Base-by-base conservation (phyloP, 805 yeast species). In the Candida caryicola region DNA sequence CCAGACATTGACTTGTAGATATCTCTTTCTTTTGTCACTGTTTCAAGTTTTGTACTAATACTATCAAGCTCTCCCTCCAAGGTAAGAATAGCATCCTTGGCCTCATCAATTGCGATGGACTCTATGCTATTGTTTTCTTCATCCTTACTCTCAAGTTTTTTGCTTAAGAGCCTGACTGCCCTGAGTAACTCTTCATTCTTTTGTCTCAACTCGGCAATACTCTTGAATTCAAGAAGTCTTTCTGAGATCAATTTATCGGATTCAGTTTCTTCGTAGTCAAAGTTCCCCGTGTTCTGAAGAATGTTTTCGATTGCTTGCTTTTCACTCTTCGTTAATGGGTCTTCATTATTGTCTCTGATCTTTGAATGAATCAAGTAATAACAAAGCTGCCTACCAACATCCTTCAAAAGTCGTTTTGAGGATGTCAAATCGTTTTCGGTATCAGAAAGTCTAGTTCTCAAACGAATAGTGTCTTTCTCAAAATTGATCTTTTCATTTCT, bases 351-450 rank as follows among this genome's bases (percentile, higher is more conserved):
- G 9, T 73, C 76, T 32, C 79, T 71, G 1, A 83, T 64, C 19
- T 79, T 70, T 2, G 85, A 69, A 52, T 85, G 87, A 12, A 83
- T 74, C 27, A 91, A 68, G 26, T 89, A 69, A 34, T 72, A 74
- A 48, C 85, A 87, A n/a, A 93, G 74, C 57, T 91, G 98, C 30
- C 81, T 78, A 5, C 95, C 85, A 28, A 91, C 64, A 52, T 91
- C 97, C 19, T 72, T 63, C 30, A 82, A 75, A 46, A 82, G 79
- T 40, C 73, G 76, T 31, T 73, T 70, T 45, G 84, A 57, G 4
- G 75, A 63, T 12, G 56, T 61, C 10, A 73, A 54, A 47, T 79
- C 82, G 17, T 64, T 57, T 45, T 71, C 72, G 30, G 65, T 58
- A 37, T 77, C 83, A 9, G 60, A 53, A 33, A 61, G 38, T 41